Evolutionary conservation across 179 eudicot species (phyloP), one percentile per base, ranked within the genome.

Genomic region (Sideroxylon spinosum): DNA sequence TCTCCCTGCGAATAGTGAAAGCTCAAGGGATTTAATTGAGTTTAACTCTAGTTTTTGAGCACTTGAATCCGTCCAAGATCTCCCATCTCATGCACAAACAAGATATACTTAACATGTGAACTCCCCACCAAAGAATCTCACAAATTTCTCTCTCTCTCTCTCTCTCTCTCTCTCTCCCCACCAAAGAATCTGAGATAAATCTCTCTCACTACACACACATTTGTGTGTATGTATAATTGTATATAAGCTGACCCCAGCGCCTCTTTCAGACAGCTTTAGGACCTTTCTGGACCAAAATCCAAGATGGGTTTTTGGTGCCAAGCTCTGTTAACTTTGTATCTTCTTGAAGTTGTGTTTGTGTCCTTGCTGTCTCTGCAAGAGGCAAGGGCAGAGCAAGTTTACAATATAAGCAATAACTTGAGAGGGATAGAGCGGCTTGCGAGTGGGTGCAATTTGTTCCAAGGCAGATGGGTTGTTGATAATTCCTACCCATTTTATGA

Each of bases 381-480:
- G 44, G 74, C 73, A 22, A 48, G 17, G 64, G 20, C 82, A 74
- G 57, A 56, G 68, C 46, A 32, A 32, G 57, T 29, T 25, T 57
- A 57, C 60, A 80, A 48, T 70, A 44, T 4, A 60, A 75, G 46
- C 20, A 69, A 1, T 60, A 75, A 25, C 46, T 7, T 80, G 20
- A 79, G 66, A 77, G 78, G 67, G 25, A 71, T 72, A 68, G 68
- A 70, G 75, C 37, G 60, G 75, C 37, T 66, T 17, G 71, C 71
- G 0, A 65, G 76, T 37, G 76, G 81, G 16, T 92, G 94, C 85
- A 88, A 92, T 81, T 79, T 90, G 25, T 92, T 83, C 48, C 83
- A 79, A 68, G 98, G 97, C 0, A 82, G 81, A 81, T 93, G 98
- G 98, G 92, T 89, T 6, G 29, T 79, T 77, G 95, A 93, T 73